Percentiles rank a stretch among this genome's conserved stretches.
phyloP scores from a whole-genome alignment of 768 basidiomycete species.

The Lentinula aciculospora region DNA sequence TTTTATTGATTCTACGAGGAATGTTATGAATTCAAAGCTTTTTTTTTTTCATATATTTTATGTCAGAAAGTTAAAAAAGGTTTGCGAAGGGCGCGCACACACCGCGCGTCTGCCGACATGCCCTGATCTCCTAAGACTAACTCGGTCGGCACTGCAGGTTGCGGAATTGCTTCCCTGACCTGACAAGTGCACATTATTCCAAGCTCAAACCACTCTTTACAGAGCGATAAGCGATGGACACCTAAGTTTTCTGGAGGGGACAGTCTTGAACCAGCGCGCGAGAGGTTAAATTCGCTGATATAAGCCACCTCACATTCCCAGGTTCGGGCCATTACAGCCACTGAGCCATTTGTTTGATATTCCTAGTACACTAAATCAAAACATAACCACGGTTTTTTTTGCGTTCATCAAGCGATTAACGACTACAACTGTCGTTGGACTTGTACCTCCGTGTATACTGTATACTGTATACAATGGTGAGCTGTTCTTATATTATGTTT shows the following conservation, averaged over 20 bases:
- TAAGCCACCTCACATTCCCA: constrained; percentile 74
- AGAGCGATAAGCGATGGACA: constrained; percentile 61
- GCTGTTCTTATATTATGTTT: neutral
- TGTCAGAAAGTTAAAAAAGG: constrained; percentile 47
- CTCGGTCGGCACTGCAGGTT: constrained; percentile 82
- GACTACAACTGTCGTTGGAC: neutral
- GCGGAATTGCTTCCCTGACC: constrained; percentile 94
- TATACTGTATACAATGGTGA: neutral
- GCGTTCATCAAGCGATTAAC: no score
- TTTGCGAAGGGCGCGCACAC: constrained; percentile 69
- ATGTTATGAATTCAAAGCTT: no score
- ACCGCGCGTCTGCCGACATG: constrained; percentile 81
- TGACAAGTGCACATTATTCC: constrained; percentile 83
- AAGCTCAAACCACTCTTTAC: constrained; percentile 60
- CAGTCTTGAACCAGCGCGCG: constrained; percentile 92
- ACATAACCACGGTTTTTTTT: no score
- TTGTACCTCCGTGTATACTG: neutral
- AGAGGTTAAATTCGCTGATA: constrained; percentile 53
- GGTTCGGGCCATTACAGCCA: constrained; percentile 79
- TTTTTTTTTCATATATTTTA: no score
- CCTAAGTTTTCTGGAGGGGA: constrained; percentile 94
- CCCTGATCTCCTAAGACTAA: constrained; percentile 91
- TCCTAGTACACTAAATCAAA: no score
- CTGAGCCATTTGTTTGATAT: constrained; percentile 24
- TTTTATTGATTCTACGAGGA: no score